These are phyloP conservation scores for Elaphomyces granulatus DNA, from an alignment of 495 filamentous ascomycete genomes.

Conservation along the genomic window DNA sequence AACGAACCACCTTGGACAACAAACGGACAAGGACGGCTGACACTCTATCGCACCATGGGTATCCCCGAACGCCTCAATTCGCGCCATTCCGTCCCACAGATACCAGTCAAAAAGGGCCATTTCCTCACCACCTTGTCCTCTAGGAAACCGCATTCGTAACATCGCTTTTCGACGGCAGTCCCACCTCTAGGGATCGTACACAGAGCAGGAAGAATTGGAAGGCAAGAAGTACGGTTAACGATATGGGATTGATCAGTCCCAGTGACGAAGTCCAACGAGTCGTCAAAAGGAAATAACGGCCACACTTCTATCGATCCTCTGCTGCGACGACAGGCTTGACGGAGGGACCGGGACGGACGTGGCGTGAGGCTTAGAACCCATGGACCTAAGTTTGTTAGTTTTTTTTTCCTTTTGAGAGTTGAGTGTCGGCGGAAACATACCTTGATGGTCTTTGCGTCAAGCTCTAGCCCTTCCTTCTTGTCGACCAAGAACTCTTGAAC, in stretches of 20 bases:
- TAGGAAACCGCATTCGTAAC: conserved; percentile 13
- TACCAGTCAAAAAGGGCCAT: conserved; percentile 19
- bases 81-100: conserved; percentile 28
- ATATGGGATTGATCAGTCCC: not conserved
- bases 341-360: conserved; percentile 32
- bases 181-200: conserved; percentile 26
- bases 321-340: conserved; percentile 28
- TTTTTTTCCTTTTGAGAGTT: not conserved
- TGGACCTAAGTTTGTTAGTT: conserved; percentile 29
- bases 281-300: conserved; percentile 12
- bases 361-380: conserved; percentile 37
- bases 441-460: conserved; percentile 96
- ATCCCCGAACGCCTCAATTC: conserved; percentile 39
- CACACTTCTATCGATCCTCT: conserved; percentile 26
- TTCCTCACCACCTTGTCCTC: conserved; percentile 10
- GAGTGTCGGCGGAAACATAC: conserved; percentile 35
- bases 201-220: conserved; percentile 12
- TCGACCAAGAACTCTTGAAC: conserved; percentile 94
- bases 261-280: conserved; percentile 9
- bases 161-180: conserved; percentile 21
- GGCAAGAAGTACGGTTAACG: not conserved
- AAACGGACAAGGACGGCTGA: too few relatives aligned
- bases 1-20: too few relatives aligned
- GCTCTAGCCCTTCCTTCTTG: conserved; percentile 81
- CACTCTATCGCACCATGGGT: too few relatives aligned